Conservation (phyloP, 257 asterid genomes). For the Solanum lycopersicoides region DNA sequence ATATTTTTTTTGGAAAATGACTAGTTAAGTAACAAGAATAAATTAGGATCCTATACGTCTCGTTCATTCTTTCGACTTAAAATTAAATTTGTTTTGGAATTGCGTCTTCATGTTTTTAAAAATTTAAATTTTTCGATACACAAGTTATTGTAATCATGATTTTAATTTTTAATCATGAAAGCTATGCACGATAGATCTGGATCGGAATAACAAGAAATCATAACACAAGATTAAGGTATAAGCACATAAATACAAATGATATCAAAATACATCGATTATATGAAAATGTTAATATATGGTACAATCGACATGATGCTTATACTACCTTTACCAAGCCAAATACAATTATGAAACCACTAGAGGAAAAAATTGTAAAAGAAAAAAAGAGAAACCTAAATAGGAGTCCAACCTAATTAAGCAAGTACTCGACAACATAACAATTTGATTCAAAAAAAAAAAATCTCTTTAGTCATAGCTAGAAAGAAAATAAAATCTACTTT, state of each 20-base stretch:
- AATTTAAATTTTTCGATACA: too few species aligned
- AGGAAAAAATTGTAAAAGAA: neutral
- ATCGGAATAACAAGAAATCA: neutral
- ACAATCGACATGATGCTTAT: neutral
- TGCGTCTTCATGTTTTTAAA: neutral
- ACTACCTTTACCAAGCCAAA: neutral
- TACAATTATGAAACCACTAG: neutral
- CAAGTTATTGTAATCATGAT: too few species aligned
- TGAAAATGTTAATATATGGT: neutral
- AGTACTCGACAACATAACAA: neutral
- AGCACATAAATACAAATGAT: neutral
- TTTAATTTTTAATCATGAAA: too few species aligned
- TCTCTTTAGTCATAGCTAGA: neutral
- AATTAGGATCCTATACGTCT: neutral
- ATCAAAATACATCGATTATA: neutral
- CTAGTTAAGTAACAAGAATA: neutral
- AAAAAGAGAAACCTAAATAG: neutral
- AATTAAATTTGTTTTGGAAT: too few species aligned
- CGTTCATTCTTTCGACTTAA: neutral
- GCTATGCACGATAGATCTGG: fast-evolving
- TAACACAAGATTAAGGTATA: neutral
- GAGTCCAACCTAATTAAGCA: neutral
- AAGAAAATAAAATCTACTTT: too few species aligned
- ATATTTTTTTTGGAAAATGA: neutral
- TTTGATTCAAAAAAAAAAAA: neutral